These are phyloP conservation scores for Pythium volutum DNA, from an alignment of 352 stramenopile genomes.

Conservation along the genomic window DNA sequence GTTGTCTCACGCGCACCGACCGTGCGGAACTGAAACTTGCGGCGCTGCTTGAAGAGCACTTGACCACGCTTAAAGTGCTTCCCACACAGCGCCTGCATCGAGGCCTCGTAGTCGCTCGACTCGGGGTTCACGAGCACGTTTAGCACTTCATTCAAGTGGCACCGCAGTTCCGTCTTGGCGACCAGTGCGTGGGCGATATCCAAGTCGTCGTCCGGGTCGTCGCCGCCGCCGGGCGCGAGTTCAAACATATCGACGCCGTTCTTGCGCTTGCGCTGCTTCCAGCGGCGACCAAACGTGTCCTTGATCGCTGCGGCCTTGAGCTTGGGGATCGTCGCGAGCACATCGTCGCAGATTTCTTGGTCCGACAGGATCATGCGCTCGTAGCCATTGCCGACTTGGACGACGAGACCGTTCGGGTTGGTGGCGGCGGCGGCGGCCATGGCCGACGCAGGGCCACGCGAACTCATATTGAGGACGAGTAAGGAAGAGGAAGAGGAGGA, in stretches of 20 bases:
- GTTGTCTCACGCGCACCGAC: too few relatives aligned
- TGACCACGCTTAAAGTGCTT: conserved; percentile 47
- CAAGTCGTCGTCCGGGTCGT: conserved; percentile 32
- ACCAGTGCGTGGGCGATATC: conserved; percentile 50
- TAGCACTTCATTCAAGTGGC: conserved; percentile 62
- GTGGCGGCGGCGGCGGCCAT: not conserved
- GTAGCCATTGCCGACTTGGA: conserved; percentile 20
- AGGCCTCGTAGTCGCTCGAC: conserved; percentile 39
- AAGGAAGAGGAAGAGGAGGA: too few relatives aligned
- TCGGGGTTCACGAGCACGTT: conserved; percentile 51
- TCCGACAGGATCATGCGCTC: conserved; percentile 35
- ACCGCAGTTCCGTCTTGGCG: conserved; percentile 49
- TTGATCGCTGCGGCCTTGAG: conserved; percentile 38
- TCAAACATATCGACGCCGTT: conserved; percentile 45
- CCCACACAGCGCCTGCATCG: conserved; percentile 48
- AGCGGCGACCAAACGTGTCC: conserved; percentile 33
- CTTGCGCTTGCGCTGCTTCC: conserved; percentile 35
- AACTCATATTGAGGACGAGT: conserved; percentile 1
- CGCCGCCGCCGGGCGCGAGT: conserved; percentile 26
- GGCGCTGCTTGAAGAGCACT: conserved; percentile 39
- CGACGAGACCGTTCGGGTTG: conserved; percentile 2
- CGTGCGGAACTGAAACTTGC: conserved; percentile 24
- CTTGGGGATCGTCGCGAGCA: conserved; percentile 59
- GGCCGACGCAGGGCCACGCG: not conserved
- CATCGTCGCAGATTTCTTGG: conserved; percentile 56